Evolutionary conservation across 768 basidiomycete species (phyloP), one percentile per base, ranked within the genome.

Genomic region (Tulasnella sp.): DNA sequence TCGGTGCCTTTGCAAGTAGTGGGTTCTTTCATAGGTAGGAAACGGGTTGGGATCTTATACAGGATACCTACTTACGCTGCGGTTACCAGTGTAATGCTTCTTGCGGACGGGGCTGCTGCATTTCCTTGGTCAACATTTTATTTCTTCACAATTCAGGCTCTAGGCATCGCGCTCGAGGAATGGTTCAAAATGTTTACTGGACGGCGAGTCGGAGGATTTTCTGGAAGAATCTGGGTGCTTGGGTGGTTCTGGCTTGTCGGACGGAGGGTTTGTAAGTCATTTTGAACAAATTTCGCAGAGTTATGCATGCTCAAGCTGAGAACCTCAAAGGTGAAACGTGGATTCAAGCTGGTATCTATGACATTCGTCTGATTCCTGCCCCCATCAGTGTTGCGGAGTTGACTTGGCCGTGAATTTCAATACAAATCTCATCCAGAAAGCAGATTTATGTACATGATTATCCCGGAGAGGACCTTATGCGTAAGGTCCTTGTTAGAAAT

Each of bases 131-230:
- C 46, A 35, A 75, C 74, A 6, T 51, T 75, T 18, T 10, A 26
- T 16, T 79, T 79, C 76, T 79, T 79, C 57, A 32, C 69, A 26
- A 32, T 61, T 16, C 79, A 79, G 67, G 40, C 77, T 2, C 57
- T 78, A 7, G 79, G 69, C 15, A 23, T 79, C 67, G n/a, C 70
- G 40, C 67, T 77, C 46, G 79, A 79, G 37, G 78, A 77, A 35
- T 23, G 70, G 44, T 79, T 39, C 35, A 37, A 46, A 13, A 20
- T 23, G 26, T 10, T 72, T 42, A 67, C 44, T 9, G 79, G 79
- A 20, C 18, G 70, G 23, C 35, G 76, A 44, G 70, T 77, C 20
- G 79, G 76, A 23, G 79, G 79, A 20, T 40, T 79, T 32, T 0
- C 29, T 15, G 79, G 79, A 13, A 5, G 20, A 16, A n/a, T 77